Base-by-base conservation (phyloP, 208 protist species). In the Trypanosoma vivax region DNA sequence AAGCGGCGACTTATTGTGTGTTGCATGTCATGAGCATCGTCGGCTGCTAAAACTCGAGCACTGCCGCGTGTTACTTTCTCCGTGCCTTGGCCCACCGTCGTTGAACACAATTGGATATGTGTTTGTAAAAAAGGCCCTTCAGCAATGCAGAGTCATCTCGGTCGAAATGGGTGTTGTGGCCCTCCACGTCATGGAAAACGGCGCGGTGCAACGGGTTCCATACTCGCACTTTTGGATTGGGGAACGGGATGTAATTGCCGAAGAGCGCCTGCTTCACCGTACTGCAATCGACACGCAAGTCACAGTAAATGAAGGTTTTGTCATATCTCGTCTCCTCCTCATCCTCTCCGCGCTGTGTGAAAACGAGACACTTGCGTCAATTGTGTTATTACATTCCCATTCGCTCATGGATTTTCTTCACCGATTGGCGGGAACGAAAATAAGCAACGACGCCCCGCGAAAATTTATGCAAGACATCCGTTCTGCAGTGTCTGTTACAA, bases 331-430 rank as follows among this genome's bases (percentile, higher is more conserved):
- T 34, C 55, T 92, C 34, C 70, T 91, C 27, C 60, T 95, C 16
- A 92, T 87, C 40, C 63, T 95, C 23, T 89, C 79, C 11, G 88
- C 70, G 46, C 39, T 95, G 48, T 90, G 79, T 51, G 79, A 92
- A 61, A 92, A 81, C 45, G 74, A 83, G 30, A 70, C 48, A 23
- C 67, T 92, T 16, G 76, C 67, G 0, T 48, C 82, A 25, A 50
- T 91, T 43, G 73, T 95, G 24, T 68, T 79, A 16, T 54, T 50
- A 10, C 69, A 88, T 50, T 68, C 60, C 49, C 47, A 49, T 9
- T 59, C 68, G 19, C 60, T 94, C 43, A 34, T 88, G 27, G 57
- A 56, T 54, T 69, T 92, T 50, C 71, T 89, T 23, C 76, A 78
- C 30, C 65, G 69, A 7, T 59, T 94, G 5, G 65, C 88, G 5